Conservation (phyloP, 306 rosid genomes). For the Sindora glabra region DNA sequence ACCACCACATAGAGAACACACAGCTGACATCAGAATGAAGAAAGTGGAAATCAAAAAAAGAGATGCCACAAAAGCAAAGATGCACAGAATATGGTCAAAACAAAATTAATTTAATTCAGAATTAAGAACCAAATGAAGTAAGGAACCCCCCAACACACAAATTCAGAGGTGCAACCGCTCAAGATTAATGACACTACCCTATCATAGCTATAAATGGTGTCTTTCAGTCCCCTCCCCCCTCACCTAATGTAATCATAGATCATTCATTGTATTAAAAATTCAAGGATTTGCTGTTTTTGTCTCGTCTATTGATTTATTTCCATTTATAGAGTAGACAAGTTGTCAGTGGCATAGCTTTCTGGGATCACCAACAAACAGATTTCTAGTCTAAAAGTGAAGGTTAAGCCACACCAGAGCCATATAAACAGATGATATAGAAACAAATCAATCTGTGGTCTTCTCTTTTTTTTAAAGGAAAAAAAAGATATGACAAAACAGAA, state of each 20-base stretch:
- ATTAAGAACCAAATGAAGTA: slow-evolving; percentile 1
- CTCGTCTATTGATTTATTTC: not conserved
- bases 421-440: not conserved
- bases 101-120: no score
- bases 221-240: not conserved
- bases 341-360: not conserved
- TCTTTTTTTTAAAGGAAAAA: not conserved
- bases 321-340: slow-evolving; percentile 4
- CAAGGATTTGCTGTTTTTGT: not conserved
- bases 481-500: not conserved
- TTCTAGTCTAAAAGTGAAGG: slow-evolving; percentile 2
- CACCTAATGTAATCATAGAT: no score
- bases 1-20: not conserved
- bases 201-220: not conserved
- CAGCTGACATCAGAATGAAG: slow-evolving; percentile 15
- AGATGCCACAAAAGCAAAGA: not conserved
- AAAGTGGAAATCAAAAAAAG: not conserved
- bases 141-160: not conserved
- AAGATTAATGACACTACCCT: slow-evolving; percentile 4
- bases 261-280: not conserved
- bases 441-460: not conserved
- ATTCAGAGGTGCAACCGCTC: not conserved
- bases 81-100: slow-evolving; percentile 1
- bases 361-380: not conserved
- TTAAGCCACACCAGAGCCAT: not conserved